A percentile compares a stretch with the other conserved stretches of the same genome.
These are phyloP conservation scores for Glycine tomentella DNA, from an alignment of 306 rosid genomes.

Conservation along the genomic window DNA sequence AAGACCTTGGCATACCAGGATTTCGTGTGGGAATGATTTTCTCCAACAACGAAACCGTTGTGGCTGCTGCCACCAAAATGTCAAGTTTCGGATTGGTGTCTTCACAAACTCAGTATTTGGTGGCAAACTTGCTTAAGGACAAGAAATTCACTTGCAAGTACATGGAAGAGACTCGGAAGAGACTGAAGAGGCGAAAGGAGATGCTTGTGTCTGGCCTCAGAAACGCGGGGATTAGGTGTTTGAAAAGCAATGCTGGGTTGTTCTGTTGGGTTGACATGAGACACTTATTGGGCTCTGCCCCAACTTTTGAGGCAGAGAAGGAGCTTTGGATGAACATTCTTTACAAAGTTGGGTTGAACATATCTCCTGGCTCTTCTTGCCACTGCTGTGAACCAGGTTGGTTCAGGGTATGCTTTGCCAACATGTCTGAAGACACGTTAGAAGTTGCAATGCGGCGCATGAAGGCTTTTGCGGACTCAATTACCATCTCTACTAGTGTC, in stretches of 20 bases:
- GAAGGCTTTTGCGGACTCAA: slow-evolving; percentile 50
- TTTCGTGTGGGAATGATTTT: slow-evolving; percentile 86
- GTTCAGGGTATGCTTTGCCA: slow-evolving; percentile 90
- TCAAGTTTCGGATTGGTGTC: slow-evolving; percentile 91
- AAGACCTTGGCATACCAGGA: slow-evolving; percentile 79
- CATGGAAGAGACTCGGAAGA: slow-evolving; percentile 50
- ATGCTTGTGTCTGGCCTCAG: slow-evolving; percentile 61
- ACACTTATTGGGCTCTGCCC: slow-evolving; percentile 43
- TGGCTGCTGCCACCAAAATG: slow-evolving; percentile 84
- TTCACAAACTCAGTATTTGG: slow-evolving; percentile 74
- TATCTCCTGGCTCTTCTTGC: slow-evolving; percentile 85
- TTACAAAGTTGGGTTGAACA: slow-evolving; percentile 64
- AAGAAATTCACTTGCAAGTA: slow-evolving; percentile 56
- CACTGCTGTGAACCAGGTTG: slow-evolving; percentile 93
- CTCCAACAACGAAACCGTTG: slow-evolving; percentile 59
- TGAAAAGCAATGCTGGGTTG: slow-evolving; percentile 78
- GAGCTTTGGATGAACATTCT: slow-evolving; percentile 77
- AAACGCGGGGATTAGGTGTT: slow-evolving; percentile 61
- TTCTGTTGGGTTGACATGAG: slow-evolving; percentile 97
- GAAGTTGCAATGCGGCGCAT: slow-evolving; percentile 69
- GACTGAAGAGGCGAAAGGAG: slow-evolving; percentile 58
- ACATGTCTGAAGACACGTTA: slow-evolving; percentile 73
- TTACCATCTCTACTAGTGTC: no score
- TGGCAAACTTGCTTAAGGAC: slow-evolving; percentile 63
- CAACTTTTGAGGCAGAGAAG: slow-evolving; percentile 78